Conservation (phyloP, 352 stramenopile species). For the Pythium diclinum region DNA sequence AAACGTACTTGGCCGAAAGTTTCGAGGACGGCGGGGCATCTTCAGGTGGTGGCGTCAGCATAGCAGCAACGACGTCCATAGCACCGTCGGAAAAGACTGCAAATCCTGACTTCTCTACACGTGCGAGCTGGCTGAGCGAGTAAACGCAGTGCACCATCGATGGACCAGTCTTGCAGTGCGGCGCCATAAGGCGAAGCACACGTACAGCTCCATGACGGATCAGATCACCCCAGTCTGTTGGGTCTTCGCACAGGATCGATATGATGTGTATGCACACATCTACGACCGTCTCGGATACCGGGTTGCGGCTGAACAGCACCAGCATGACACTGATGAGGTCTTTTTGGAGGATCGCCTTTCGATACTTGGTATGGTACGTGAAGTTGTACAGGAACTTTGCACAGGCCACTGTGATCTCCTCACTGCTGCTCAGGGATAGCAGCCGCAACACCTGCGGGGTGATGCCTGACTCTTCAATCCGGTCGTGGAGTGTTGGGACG, state of each 20-base stretch:
- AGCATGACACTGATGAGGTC: constrained; percentile 48
- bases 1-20: not conserved
- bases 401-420: constrained; percentile 58
- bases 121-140: constrained; percentile 63
- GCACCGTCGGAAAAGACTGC: constrained; percentile 55
- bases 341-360: constrained; percentile 56
- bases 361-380: constrained; percentile 54
- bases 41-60: constrained; percentile 23
- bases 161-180: constrained; percentile 20
- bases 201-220: constrained; percentile 49
- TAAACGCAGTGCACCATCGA: constrained; percentile 57
- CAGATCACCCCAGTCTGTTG: constrained; percentile 44
- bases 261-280: constrained; percentile 66
- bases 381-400: constrained; percentile 72
- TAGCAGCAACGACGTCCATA: constrained; percentile 52
- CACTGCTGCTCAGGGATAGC: constrained; percentile 38
- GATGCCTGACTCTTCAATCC: constrained; percentile 56
- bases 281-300: constrained; percentile 35
- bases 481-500: constrained; percentile 58
- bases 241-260: constrained; percentile 66
- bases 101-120: constrained; percentile 39
- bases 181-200: constrained; percentile 48
- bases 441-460: constrained; percentile 53
- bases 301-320: constrained; percentile 33
- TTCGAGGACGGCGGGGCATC: constrained; percentile 20